These are phyloP conservation scores for Triticum timopheevii DNA, from an alignment of 176 grass and related monocot species.

Conservation along the genomic window DNA sequence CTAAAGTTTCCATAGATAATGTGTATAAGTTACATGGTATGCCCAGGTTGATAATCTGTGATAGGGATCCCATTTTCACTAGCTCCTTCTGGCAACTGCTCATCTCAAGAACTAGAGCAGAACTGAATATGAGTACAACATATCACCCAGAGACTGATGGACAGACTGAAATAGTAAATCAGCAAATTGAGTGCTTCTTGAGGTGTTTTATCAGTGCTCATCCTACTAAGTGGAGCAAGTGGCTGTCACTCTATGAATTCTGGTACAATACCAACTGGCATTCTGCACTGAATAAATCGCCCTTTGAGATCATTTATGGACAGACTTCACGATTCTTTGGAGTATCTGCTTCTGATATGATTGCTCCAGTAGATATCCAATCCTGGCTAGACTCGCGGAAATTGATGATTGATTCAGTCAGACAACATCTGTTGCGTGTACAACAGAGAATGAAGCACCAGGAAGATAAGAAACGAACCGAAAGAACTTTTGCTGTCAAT, in stretches of 20 bases:
- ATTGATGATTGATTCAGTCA: too few relatives aligned
- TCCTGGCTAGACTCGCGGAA: too few relatives aligned
- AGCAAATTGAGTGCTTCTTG: background rate
- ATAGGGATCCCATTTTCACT: background rate
- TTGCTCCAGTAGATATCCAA: too few relatives aligned
- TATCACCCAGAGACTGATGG: too few relatives aligned
- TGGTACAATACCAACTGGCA: background rate
- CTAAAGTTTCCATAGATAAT: background rate
- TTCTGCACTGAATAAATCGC: background rate
- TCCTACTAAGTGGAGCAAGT: background rate
- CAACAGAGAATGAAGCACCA: too few relatives aligned
- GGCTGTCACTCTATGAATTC: background rate
- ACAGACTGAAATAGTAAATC: background rate
- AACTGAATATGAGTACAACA: too few relatives aligned
- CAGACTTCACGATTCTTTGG: background rate
- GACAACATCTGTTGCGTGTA: too few relatives aligned
- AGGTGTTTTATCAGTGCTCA: background rate
- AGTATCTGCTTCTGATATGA: background rate
- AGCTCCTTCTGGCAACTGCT: background rate
- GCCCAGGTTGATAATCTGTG: background rate
- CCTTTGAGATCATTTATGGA: background rate
- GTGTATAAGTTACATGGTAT: background rate
- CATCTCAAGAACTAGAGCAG: too few relatives aligned
- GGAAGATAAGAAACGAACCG: too few relatives aligned
- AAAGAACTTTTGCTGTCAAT: too few relatives aligned